Evolutionary conservation across 805 yeast species (phyloP).

Genomic region (Candida loeiensis): DNA sequence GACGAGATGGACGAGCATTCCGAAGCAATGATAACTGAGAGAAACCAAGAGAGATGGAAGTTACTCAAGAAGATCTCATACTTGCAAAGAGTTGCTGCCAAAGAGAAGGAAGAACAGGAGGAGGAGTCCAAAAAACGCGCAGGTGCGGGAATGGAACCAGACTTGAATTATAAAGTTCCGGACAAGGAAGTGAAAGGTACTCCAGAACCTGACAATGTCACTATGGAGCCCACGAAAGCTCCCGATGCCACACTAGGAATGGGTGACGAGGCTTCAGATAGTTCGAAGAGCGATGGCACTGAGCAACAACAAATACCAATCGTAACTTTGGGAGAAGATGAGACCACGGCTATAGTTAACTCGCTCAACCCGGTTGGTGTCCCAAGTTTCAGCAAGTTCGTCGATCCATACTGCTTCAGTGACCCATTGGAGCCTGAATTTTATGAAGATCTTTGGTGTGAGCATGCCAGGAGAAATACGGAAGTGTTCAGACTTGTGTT

Average conservation of each 20-base stretch:
- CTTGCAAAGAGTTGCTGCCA: constrained; percentile 61
- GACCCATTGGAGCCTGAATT: constrained; percentile 86
- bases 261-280: constrained; percentile 8
- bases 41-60: constrained; percentile 62
- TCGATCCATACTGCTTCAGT: constrained; percentile 84
- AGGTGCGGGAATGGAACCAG: constrained; percentile 28
- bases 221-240: constrained; percentile 4
- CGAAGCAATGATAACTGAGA: constrained; percentile 34
- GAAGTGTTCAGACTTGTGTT: constrained; percentile 77
- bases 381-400: constrained; percentile 41
- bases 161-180: constrained; percentile 1
- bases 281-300: constrained; percentile 16
- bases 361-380: constrained; percentile 36
- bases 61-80: constrained; percentile 69
- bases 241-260: constrained; percentile 5
- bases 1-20: constrained; percentile 37
- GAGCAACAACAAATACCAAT: constrained; percentile 29
- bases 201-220: constrained; percentile 7
- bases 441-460: constrained; percentile 81
- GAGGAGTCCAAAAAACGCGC: constrained; percentile 36
- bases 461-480: constrained; percentile 80
- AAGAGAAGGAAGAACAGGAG: constrained; percentile 38
- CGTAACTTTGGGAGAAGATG: constrained; percentile 42
- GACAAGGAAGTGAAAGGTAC: constrained; percentile 1
- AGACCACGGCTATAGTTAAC: constrained; percentile 38